Percentiles rank a stretch among this genome's conserved stretches.
Evolutionary conservation across 148 eudicot genomes (phyloP).

Genomic region (Rhododendron williamsianum): DNA sequence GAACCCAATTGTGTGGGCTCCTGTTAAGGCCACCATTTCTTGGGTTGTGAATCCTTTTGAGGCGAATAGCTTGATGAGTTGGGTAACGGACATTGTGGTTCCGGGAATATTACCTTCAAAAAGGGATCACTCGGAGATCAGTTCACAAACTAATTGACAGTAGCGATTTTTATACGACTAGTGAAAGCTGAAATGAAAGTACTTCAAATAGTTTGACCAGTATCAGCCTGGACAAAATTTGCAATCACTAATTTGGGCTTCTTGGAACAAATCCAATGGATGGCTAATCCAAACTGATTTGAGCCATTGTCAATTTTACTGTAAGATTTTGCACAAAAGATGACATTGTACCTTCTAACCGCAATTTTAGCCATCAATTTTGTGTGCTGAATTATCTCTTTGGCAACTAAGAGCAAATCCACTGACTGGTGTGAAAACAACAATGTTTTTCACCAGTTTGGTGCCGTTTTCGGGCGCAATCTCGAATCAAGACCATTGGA

Average conservation of each 20-base stretch:
- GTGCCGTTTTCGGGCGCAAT: too few relatives aligned
- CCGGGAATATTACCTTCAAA: slow-evolving; percentile 33
- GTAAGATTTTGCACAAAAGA: too few relatives aligned
- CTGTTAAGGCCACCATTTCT: slow-evolving; percentile 46
- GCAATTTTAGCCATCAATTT: too few relatives aligned
- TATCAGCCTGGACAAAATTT: neutral
- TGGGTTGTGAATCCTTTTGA: slow-evolving; percentile 31
- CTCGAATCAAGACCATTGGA: too few relatives aligned
- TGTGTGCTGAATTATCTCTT: too few relatives aligned
- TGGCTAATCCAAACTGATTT: neutral
- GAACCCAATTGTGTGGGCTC: slow-evolving; percentile 49
- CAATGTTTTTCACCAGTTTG: too few relatives aligned
- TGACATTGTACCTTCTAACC: too few relatives aligned
- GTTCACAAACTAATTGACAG: neutral
- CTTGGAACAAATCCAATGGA: neutral
- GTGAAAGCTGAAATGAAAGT: neutral
- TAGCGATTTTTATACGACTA: neutral
- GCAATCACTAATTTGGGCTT: neutral
- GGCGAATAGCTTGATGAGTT: slow-evolving; percentile 28
- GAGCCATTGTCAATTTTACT: neutral
- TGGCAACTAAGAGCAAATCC: too few relatives aligned
- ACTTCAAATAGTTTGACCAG: neutral
- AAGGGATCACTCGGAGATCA: neutral
- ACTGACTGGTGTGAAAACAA: too few relatives aligned
- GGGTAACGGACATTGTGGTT: slow-evolving; percentile 30